Conservation (phyloP, 768 basidiomycete genomes). For the Jaapia argillacea region DNA sequence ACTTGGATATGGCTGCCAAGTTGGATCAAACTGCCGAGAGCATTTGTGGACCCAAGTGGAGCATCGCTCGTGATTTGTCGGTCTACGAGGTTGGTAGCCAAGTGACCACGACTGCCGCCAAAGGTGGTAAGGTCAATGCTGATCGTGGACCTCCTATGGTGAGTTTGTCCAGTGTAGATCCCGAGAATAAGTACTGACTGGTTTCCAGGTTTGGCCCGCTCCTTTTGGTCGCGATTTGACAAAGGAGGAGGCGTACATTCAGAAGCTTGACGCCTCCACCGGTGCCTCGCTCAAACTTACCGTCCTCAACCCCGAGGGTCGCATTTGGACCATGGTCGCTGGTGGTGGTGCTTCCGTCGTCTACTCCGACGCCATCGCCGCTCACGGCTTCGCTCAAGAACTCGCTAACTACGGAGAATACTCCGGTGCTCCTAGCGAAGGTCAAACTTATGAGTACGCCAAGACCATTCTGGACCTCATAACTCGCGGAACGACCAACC, state of each 20-base stretch:
- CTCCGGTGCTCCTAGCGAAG: conserved; percentile 95
- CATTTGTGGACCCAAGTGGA: conserved; percentile 98
- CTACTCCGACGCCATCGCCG: conserved; percentile 71
- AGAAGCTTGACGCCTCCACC: conserved; percentile 93
- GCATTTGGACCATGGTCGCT: conserved; percentile 99
- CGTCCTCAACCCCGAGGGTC: conserved; percentile 88
- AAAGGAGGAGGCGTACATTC: conserved; percentile 98
- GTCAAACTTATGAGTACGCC: conserved; percentile 98
- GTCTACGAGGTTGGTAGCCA: conserved; percentile 50
- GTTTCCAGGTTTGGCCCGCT: conserved; percentile 64
- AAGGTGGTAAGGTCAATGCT: conserved; percentile 50
- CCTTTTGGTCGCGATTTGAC: conserved; percentile 97
- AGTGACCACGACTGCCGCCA: conserved; percentile 30
- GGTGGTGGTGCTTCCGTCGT: conserved; percentile 82
- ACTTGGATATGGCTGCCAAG: conserved; percentile 99
- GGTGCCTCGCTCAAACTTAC: conserved; percentile 98
- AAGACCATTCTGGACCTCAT: conserved; percentile 97
- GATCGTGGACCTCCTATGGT: conserved; percentile 98
- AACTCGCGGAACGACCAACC: conserved; percentile 75
- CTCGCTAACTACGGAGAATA: conserved; percentile 99
- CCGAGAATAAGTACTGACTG: not conserved
- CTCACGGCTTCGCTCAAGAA: conserved; percentile 93
- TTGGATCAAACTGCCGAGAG: conserved; percentile 98
- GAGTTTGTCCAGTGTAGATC: conserved; percentile 8
- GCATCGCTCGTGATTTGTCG: conserved; percentile 85